Evolutionary conservation across 495 filamentous ascomycete species (phyloP).

Genomic region (Annulohypoxylon nitens): DNA sequence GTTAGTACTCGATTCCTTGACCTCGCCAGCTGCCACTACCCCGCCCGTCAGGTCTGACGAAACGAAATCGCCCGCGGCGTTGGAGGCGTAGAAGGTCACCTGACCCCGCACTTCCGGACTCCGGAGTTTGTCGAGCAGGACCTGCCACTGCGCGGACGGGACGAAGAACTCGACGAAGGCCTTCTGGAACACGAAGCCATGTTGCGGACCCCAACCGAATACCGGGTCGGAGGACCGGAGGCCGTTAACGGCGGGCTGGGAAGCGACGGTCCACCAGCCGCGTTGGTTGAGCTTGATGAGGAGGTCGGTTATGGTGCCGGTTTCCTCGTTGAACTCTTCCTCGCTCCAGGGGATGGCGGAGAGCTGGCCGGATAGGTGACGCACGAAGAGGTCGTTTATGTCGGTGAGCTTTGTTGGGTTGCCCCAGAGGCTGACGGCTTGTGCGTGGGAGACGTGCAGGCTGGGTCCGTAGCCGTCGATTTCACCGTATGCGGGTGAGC

Average conservation of each 20-base stretch:
- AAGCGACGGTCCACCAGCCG: constrained; percentile 96
- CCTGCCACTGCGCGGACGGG: constrained; percentile 74
- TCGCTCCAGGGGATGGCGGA: constrained; percentile 92
- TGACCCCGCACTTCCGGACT: constrained; percentile 67
- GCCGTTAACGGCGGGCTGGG: constrained; percentile 95
- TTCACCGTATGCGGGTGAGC: constrained; percentile 91
- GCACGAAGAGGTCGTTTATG: constrained; percentile 82
- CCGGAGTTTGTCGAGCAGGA: constrained; percentile 71
- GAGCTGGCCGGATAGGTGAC: constrained; percentile 81
- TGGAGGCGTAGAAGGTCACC: constrained; percentile 88
- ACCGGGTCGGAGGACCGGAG: constrained; percentile 77
- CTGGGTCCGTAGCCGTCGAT: constrained; percentile 96
- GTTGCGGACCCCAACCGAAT: constrained; percentile 93
- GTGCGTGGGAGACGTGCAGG: constrained; percentile 81
- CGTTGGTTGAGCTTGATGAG: constrained; percentile 81
- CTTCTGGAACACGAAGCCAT: constrained; percentile 98
- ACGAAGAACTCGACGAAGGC: constrained; percentile 97
- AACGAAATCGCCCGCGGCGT: constrained; percentile 76
- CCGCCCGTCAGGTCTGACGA: constrained; percentile 66
- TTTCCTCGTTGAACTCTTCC: constrained; percentile 88
- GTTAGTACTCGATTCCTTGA: constrained; percentile 72
- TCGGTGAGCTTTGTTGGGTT: constrained; percentile 75
- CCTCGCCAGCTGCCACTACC: constrained; percentile 36
- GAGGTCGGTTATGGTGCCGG: constrained; percentile 77
- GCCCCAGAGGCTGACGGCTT: constrained; percentile 87